These are phyloP conservation scores for Phaffia tasmanica DNA, from an alignment of 768 basidiomycete species.

Conservation along the genomic window DNA sequence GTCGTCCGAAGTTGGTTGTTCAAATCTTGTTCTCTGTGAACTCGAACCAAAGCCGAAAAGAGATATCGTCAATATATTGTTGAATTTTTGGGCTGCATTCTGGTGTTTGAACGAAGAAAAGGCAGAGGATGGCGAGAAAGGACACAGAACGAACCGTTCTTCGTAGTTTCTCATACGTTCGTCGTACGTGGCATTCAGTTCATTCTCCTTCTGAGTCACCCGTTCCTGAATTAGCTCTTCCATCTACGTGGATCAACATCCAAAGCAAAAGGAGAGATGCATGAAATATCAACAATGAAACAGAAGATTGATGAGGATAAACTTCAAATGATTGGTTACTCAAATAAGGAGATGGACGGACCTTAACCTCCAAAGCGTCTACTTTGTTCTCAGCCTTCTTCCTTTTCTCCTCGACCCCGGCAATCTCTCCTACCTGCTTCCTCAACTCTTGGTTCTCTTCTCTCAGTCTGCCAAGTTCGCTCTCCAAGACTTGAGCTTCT, in stretches of 20 bases:
- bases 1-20: slow-evolving; percentile 81
- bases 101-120: neutral
- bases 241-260: slow-evolving; percentile 52
- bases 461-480: slow-evolving; percentile 57
- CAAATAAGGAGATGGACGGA: slow-evolving; percentile 33
- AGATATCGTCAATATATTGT: neutral
- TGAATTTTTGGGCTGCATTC: slow-evolving; percentile 8
- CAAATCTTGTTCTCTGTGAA: slow-evolving; percentile 71
- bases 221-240: slow-evolving; percentile 82
- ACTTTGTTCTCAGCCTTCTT: slow-evolving; percentile 62
- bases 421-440: slow-evolving; percentile 55
- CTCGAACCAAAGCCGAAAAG: neutral
- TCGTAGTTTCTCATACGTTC: slow-evolving; percentile 92
- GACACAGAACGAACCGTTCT: slow-evolving; percentile 55
- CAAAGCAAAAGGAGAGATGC: neutral
- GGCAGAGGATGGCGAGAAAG: neutral
- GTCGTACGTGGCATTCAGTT: slow-evolving; percentile 91
- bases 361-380: slow-evolving; percentile 75
- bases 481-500: slow-evolving; percentile 65
- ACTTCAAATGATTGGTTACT: neutral
- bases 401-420: slow-evolving; percentile 55
- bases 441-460: slow-evolving; percentile 76
- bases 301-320: neutral
- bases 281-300: neutral
- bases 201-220: slow-evolving; percentile 85